Evolutionary conservation across 352 stramenopile species (phyloP).

Genomic region (Phytophthora palmivora): DNA sequence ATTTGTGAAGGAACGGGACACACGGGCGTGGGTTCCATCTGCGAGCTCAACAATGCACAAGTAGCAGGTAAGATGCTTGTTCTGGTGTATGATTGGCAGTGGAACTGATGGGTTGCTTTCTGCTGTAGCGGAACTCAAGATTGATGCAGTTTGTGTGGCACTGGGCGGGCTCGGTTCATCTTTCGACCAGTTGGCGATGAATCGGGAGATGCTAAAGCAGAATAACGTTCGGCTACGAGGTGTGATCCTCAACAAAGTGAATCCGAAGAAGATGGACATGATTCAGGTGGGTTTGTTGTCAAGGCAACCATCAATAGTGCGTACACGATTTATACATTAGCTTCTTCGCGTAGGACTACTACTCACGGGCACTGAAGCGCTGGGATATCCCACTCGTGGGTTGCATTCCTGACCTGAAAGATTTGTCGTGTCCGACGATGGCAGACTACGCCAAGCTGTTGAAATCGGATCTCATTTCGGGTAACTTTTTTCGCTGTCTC

Average conservation of each 20-base stretch:
- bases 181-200: constrained; percentile 89
- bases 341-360: constrained; percentile 74
- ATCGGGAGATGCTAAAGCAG: constrained; percentile 82
- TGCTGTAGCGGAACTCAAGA: constrained; percentile 69
- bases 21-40: constrained; percentile 92
- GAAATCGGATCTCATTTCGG: constrained; percentile 82
- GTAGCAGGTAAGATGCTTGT: constrained; percentile 64
- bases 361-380: constrained; percentile 87
- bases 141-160: constrained; percentile 85
- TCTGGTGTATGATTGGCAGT: constrained; percentile 1
- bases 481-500: constrained; percentile 23
- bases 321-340: not conserved
- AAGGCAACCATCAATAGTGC: not conserved
- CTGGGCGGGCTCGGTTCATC: constrained; percentile 83
- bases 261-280: constrained; percentile 91
- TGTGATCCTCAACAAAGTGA: constrained; percentile 91
- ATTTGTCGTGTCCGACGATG: constrained; percentile 86
- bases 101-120: constrained; percentile 7
- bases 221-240: constrained; percentile 79
- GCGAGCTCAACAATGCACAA: constrained; percentile 91
- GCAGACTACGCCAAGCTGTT: constrained; percentile 89
- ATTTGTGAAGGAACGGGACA: constrained; percentile 96
- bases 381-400: constrained; percentile 91
- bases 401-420: constrained; percentile 87
- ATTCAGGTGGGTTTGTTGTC: constrained; percentile 59